Evolutionary conservation across 2,329 filamentous ascomycete genomes (phyloP).

Genomic region (Diplodia corticola): DNA sequence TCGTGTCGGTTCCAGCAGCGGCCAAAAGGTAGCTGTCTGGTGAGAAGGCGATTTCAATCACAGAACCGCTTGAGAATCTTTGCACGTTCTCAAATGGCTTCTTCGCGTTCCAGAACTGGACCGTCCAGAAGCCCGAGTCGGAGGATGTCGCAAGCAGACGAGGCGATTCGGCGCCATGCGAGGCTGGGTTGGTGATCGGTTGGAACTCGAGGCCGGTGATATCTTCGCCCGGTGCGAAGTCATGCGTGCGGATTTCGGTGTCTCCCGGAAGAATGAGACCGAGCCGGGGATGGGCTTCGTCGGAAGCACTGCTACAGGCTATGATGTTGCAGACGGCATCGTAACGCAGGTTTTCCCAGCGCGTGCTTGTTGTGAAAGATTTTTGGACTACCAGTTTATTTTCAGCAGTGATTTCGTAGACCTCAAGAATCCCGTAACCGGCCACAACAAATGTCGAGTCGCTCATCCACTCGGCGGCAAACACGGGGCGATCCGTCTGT

Average conservation of each 20-base stretch:
- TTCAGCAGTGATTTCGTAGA: slow-evolving; percentile 38
- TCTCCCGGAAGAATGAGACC: slow-evolving; percentile 39
- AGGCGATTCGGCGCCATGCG: slow-evolving; percentile 28
- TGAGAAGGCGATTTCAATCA: slow-evolving; percentile 47
- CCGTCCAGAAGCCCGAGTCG: slow-evolving; percentile 37
- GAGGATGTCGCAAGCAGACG: slow-evolving; percentile 44
- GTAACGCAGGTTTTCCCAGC: slow-evolving; percentile 42
- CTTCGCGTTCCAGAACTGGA: slow-evolving; percentile 44
- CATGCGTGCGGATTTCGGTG: slow-evolving; percentile 35
- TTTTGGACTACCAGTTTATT: slow-evolving; percentile 29
- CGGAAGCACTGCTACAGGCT: slow-evolving; percentile 35
- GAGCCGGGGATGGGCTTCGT: slow-evolving; percentile 31
- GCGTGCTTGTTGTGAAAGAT: slow-evolving; percentile 35
- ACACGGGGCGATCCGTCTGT: slow-evolving; percentile 43
- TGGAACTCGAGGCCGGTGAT: slow-evolving; percentile 47
- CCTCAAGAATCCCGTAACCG: slow-evolving; percentile 42
- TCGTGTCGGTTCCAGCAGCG: slow-evolving; percentile 44
- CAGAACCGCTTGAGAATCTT: slow-evolving; percentile 35
- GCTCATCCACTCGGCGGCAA: slow-evolving; percentile 48
- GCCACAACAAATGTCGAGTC: slow-evolving; percentile 47
- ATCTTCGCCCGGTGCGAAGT: slow-evolving; percentile 36
- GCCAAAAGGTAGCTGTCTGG: slow-evolving; percentile 47
- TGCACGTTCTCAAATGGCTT: slow-evolving; percentile 37
- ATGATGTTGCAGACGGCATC: slow-evolving; percentile 44
- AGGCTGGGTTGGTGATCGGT: slow-evolving; percentile 26